A percentile compares a stretch with the other conserved stretches of the same genome.
phyloP scores from a whole-genome alignment of 1,139 yeast species.

The Suhomyces choctaworum region DNA sequence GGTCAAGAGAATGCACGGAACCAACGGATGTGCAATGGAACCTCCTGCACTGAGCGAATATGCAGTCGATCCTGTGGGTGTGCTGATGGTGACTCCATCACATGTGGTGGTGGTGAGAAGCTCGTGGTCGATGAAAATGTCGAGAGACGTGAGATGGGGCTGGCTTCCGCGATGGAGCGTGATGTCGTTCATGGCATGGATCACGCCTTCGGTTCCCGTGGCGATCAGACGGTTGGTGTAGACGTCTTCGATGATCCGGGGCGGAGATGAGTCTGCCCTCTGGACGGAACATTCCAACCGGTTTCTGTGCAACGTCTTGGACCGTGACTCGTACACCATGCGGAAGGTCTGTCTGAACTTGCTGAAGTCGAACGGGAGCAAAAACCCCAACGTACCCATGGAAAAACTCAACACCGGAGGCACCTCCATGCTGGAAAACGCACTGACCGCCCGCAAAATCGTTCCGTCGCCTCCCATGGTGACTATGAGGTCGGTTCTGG shows the following conservation, averaged over 20 bases:
- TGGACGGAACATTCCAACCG: conserved; percentile 74
- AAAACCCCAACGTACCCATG: conserved; percentile 87
- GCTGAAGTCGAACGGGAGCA: conserved; percentile 79
- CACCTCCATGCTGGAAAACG: conserved; percentile 66
- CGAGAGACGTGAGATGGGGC: conserved; percentile 82
- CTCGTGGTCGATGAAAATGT: conserved; percentile 77
- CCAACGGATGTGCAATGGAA: conserved; percentile 85
- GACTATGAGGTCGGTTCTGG: conserved; percentile 67
- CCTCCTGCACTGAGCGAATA: conserved; percentile 91
- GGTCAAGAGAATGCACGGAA: conserved; percentile 76
- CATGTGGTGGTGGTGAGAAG: conserved; percentile 87
- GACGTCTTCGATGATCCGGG: conserved; percentile 1
- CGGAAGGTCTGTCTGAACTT: conserved; percentile 62
- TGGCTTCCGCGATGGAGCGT: conserved; percentile 85
- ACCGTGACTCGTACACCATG: conserved; percentile 63
- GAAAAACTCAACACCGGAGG: conserved; percentile 92
- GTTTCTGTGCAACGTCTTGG: conserved; percentile 71
- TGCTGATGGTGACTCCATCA: conserved; percentile 80
- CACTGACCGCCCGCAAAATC: conserved; percentile 67
- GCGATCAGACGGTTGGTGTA: neutral
- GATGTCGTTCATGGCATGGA: conserved; percentile 90
- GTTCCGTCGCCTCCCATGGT: conserved; percentile 97
- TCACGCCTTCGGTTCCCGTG: conserved; percentile 18
- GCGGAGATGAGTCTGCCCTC: neutral
- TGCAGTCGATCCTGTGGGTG: conserved; percentile 97